Conservation (phyloP, 2,329 filamentous ascomycete genomes). For the Aspergillus puulaauensis region DNA sequence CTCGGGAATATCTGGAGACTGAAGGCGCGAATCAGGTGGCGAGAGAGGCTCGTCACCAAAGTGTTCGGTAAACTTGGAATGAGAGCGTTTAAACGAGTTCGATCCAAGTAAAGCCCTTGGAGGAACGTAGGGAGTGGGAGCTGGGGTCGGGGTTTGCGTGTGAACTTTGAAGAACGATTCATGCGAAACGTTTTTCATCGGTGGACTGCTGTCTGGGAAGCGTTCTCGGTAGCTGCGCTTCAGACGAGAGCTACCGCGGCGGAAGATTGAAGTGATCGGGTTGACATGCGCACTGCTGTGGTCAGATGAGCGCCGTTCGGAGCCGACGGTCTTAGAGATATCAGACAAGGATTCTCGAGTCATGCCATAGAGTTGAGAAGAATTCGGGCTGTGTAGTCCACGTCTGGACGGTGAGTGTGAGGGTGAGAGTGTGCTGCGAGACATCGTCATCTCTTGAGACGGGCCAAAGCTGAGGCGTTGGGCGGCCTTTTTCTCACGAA, state of each 20-base stretch:
- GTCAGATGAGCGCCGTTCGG: slow-evolving; percentile 56
- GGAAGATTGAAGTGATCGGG: slow-evolving; percentile 73
- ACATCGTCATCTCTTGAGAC: slow-evolving; percentile 35
- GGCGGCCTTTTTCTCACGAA: slow-evolving; percentile 28
- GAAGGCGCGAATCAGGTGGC: slow-evolving; percentile 77
- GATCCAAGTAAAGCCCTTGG: slow-evolving; percentile 48
- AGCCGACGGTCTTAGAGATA: slow-evolving; percentile 53
- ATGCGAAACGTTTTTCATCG: slow-evolving; percentile 89
- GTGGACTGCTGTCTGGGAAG: slow-evolving; percentile 59
- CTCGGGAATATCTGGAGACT: slow-evolving; percentile 68
- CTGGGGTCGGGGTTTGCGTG: slow-evolving; percentile 52
- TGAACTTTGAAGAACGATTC: slow-evolving; percentile 72
- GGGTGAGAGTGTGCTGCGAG: slow-evolving; percentile 31
- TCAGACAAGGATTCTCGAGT: slow-evolving; percentile 53
- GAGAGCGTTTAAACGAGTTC: slow-evolving; percentile 70
- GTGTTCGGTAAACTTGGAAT: slow-evolving; percentile 90
- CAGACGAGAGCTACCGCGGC: slow-evolving; percentile 58
- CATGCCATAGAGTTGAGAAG: slow-evolving; percentile 54
- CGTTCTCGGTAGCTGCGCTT: slow-evolving; percentile 55
- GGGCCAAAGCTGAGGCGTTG: slow-evolving; percentile 32
- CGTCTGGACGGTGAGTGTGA: slow-evolving; percentile 48
- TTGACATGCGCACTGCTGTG: slow-evolving; percentile 46
- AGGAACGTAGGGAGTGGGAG: slow-evolving; percentile 37
- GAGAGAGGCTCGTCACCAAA: slow-evolving; percentile 82
- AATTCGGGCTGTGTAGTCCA: slow-evolving; percentile 49